phyloP scores from a whole-genome alignment of 495 filamentous ascomycete species.

The Aspergillus diversus region DNA sequence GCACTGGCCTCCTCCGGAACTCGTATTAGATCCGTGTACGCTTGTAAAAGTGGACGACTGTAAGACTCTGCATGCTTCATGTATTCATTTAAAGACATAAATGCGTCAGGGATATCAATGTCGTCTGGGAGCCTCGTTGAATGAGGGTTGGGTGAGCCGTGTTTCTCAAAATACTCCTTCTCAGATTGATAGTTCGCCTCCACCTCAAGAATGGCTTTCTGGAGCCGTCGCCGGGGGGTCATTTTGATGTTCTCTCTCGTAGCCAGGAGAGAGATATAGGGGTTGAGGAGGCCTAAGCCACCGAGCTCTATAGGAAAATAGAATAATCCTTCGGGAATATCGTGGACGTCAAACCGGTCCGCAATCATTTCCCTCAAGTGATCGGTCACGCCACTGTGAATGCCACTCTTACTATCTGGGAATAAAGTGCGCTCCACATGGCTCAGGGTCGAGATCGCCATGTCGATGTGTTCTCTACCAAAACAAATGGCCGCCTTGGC shows the following conservation, averaged over 20 bases:
- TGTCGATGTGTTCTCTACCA: constrained; percentile 64
- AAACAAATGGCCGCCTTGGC: constrained; percentile 67
- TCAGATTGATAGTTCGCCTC: constrained; percentile 47
- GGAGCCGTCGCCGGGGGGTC: constrained; percentile 47
- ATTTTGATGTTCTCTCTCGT: constrained; percentile 56
- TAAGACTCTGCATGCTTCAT: constrained; percentile 53
- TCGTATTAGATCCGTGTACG: constrained; percentile 42
- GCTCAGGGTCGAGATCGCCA: constrained; percentile 60
- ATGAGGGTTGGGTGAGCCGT: constrained; percentile 19
- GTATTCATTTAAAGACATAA: constrained; percentile 60
- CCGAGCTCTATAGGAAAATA: constrained; percentile 65
- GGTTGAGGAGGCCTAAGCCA: constrained; percentile 59
- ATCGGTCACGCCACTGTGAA: constrained; percentile 53
- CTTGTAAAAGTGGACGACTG: constrained; percentile 32
- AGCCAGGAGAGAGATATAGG: constrained; percentile 56
- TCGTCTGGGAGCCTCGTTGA: constrained; percentile 2
- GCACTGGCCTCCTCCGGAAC: constrained; percentile 44
- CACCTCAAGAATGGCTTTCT: constrained; percentile 49
- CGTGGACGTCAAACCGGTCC: constrained; percentile 54
- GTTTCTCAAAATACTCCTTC: constrained; percentile 49
- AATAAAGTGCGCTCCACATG: constrained; percentile 63
- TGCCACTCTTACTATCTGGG: constrained; percentile 21
- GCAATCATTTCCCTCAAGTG: constrained; percentile 59
- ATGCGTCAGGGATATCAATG: constrained; percentile 36
- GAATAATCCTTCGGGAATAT: constrained; percentile 70